A percentile compares a stretch with the other conserved stretches of the same genome.
These are phyloP conservation scores for Plantago coronopus DNA, from an alignment of 305 asterid species.

Conservation along the genomic window DNA sequence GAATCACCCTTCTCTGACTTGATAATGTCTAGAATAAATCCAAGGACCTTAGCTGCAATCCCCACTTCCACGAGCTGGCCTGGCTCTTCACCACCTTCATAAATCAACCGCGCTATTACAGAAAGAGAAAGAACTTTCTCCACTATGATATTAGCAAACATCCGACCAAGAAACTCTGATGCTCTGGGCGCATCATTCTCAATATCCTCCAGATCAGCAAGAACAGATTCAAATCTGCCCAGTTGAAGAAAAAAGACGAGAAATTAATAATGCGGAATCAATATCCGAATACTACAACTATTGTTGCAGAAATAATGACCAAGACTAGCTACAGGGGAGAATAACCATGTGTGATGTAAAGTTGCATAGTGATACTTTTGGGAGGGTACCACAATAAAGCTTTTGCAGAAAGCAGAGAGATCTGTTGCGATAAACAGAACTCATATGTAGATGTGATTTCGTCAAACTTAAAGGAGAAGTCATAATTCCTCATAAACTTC, in stretches of 20 bases:
- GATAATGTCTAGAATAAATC: conserved; percentile 43
- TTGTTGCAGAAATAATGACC: too few species aligned
- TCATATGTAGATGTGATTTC: neutral
- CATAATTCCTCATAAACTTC: neutral
- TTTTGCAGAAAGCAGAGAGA: neutral
- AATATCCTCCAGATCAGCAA: conserved; percentile 51
- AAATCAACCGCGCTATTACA: conserved; percentile 39
- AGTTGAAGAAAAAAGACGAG: neutral
- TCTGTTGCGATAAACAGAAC: neutral
- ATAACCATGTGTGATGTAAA: too few species aligned
- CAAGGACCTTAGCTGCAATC: conserved; percentile 58
- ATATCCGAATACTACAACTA: too few species aligned
- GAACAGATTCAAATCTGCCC: conserved; percentile 56
- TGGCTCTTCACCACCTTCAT: conserved; percentile 50
- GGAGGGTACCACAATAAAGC: too few species aligned
- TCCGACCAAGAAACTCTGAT: conserved; percentile 47
- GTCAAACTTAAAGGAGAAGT: neutral
- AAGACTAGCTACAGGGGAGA: neutral
- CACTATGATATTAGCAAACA: conserved; percentile 38
- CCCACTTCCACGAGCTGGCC: conserved; percentile 51
- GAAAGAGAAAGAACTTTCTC: conserved; percentile 43
- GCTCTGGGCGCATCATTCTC: conserved; percentile 67
- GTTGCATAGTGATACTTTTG: too few species aligned
- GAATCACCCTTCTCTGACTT: conserved; percentile 60
- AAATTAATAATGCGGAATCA: neutral